phyloP scores from a whole-genome alignment of 2,329 filamentous ascomycete genomes.

The Fusarium paranaense region DNA sequence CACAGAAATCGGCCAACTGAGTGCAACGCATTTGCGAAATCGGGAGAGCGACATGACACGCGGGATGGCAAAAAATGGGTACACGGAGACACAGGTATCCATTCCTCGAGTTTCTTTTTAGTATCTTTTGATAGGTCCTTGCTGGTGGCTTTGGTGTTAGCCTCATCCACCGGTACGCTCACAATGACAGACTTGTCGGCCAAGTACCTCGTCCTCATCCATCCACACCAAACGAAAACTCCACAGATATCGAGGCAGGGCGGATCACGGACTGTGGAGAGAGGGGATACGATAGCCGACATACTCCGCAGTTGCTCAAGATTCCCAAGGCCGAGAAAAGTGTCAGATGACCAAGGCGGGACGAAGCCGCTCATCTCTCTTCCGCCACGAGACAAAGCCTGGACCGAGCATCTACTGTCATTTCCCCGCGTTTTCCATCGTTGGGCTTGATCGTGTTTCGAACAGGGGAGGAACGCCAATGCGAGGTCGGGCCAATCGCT shows the following conservation, averaged over 20 bases:
- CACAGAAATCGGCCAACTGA: not conserved
- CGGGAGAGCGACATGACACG: not conserved
- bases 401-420: not conserved
- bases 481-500: not conserved
- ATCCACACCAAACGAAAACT: not conserved
- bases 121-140: not conserved
- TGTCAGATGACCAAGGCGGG: not conserved
- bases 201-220: not conserved
- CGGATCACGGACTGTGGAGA: not conserved
- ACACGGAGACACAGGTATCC: not conserved
- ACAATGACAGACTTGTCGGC: not conserved
- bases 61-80: not conserved
- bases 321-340: not conserved
- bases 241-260: not conserved
- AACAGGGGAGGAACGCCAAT: not conserved
- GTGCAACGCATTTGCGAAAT: not conserved
- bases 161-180: not conserved
- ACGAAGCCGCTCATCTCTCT: not conserved
- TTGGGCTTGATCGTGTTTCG: not conserved
- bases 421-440: not conserved
- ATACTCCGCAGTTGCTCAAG: not conserved
- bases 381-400: not conserved
- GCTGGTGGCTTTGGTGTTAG: not conserved
- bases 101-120: not conserved
- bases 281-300: not conserved